Percentiles rank a stretch among this genome's conserved stretches.
Evolutionary conservation across 495 filamentous ascomycete species (phyloP).

Genomic region (Aspergillus olivimuriae): DNA sequence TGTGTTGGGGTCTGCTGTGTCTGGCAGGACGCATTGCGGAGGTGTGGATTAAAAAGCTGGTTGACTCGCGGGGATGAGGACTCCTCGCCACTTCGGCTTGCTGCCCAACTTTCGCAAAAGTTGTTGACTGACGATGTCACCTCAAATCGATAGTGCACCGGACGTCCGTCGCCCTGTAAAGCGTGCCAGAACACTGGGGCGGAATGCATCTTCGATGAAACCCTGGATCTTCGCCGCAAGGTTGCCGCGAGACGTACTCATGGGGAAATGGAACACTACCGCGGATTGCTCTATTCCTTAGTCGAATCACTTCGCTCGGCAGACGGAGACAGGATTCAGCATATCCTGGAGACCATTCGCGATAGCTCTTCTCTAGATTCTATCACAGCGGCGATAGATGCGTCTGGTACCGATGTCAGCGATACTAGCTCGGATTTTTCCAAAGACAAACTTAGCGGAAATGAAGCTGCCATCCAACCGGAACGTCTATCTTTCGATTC

Average conservation of each 20-base stretch:
- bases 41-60: no score
- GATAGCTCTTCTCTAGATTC: conserved; percentile 16
- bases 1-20: background rate
- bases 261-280: conserved; percentile 29
- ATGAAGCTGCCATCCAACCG: conserved; percentile 7
- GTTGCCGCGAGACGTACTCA: conserved; percentile 33
- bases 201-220: conserved; percentile 36
- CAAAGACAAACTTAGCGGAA: conserved; percentile 8
- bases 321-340: conserved; percentile 16
- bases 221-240: conserved; percentile 35
- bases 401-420: conserved; percentile 11
- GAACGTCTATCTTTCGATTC: conserved; percentile 9
- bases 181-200: conserved; percentile 26
- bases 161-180: conserved; percentile 31
- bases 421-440: conserved; percentile 13
- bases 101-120: background rate
- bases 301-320: conserved; percentile 22
- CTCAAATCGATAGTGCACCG: conserved; percentile 35
- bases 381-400: conserved; percentile 19
- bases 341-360: conserved; percentile 24
- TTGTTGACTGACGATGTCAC: background rate
- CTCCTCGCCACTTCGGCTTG: no score
- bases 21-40: no score
- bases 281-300: conserved; percentile 24
- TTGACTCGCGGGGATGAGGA: no score